Evolutionary conservation across 441 rosid genomes (phyloP).

Genomic region (Brassica hybrid): DNA sequence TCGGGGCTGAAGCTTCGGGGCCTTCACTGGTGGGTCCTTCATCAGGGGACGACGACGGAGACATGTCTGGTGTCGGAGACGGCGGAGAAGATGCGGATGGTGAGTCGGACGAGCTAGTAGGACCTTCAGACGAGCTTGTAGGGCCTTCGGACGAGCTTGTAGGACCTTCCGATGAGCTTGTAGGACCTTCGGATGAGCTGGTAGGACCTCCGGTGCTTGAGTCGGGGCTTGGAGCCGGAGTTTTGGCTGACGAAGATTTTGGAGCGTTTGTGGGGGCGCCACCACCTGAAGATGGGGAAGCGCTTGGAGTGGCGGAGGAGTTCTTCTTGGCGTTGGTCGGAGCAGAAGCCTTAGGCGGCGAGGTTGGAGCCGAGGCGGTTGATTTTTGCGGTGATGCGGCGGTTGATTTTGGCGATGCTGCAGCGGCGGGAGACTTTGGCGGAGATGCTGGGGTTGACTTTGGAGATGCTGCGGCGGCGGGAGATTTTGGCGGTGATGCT

Average conservation of each 20-base stretch:
- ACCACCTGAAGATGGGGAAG: constrained; percentile 31
- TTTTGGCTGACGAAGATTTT: constrained; percentile 13
- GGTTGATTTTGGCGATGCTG: constrained; percentile 10
- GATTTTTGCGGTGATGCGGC: constrained; percentile 35
- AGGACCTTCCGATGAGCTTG: constrained; percentile 35
- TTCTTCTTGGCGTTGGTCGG: constrained; percentile 31
- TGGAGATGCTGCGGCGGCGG: too few relatives aligned
- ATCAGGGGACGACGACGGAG: constrained; percentile 19
- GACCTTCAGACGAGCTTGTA: constrained; percentile 4
- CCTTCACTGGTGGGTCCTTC: constrained; percentile 23
- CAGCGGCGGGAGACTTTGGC: not conserved
- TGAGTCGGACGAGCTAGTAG: constrained; percentile 31
- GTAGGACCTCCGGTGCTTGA: constrained; percentile 22
- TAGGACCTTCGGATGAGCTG: constrained; percentile 32
- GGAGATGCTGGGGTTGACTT: too few relatives aligned
- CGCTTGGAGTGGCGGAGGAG: constrained; percentile 17
- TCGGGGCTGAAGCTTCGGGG: constrained; percentile 25
- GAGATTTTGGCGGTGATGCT: too few relatives aligned
- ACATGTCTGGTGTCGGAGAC: constrained; percentile 42
- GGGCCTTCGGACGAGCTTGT: constrained; percentile 11
- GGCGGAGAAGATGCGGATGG: constrained; percentile 41
- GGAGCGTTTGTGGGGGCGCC: constrained; percentile 23
- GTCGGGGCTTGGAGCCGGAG: constrained; percentile 42
- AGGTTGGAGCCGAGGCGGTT: constrained; percentile 14
- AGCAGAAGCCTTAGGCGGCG: constrained; percentile 33